Evolutionary conservation across 305 asterid genomes (phyloP).

Genomic region (Ajuga reptans): DNA sequence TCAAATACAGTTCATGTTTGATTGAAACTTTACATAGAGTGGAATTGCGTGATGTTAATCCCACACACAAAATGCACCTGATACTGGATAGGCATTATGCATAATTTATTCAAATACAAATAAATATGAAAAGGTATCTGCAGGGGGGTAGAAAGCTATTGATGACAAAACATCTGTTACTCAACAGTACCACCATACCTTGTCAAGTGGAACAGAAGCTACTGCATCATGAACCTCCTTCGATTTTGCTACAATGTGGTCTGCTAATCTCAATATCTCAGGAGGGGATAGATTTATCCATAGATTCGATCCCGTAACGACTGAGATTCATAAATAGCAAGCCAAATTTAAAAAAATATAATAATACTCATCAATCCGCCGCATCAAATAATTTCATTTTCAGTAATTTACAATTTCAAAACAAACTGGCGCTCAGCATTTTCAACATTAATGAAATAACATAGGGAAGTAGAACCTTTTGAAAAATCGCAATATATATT

Average conservation of each 20-base stretch:
- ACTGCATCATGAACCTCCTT: constrained; percentile 73
- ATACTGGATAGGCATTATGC: not conserved
- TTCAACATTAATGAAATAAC: not conserved
- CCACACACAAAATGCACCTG: not conserved
- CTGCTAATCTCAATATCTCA: constrained; percentile 68
- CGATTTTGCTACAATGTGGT: constrained; percentile 57
- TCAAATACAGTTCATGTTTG: not conserved
- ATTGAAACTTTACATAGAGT: not conserved
- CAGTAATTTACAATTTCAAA: not conserved
- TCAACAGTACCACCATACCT: constrained; percentile 37
- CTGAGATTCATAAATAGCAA: constrained; percentile 32
- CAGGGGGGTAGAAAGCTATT: not conserved
- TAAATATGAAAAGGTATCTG: not conserved
- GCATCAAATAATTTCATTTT: not conserved
- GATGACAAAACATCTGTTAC: not conserved
- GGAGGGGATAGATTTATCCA: constrained; percentile 51
- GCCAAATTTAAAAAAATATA: not conserved
- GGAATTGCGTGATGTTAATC: not conserved
- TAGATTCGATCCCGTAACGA: constrained; percentile 56
- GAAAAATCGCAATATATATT: not conserved
- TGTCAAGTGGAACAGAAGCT: constrained; percentile 75
- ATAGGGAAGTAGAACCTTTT: not conserved
- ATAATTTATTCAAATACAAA: not conserved
- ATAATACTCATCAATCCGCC: not conserved
- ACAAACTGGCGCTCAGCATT: not conserved